These are phyloP conservation scores for Saccharomycopsis phalli DNA, from an alignment of 1,139 yeast genomes.

Conservation along the genomic window DNA sequence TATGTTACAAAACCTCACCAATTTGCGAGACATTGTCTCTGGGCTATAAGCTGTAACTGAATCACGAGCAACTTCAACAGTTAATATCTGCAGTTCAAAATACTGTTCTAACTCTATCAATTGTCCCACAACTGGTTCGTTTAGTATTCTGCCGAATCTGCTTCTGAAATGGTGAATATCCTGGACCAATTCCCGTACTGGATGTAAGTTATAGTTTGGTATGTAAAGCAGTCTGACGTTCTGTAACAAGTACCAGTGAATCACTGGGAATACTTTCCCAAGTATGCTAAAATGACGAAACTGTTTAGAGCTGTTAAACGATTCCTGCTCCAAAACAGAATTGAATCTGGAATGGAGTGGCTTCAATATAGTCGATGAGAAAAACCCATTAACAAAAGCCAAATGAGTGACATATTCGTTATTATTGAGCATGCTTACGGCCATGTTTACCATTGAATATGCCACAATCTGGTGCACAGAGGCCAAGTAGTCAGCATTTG, in stretches of 20 bases:
- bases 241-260: constrained; percentile 3
- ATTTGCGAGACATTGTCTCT: neutral
- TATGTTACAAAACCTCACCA: constrained; percentile 6
- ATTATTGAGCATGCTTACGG: neutral
- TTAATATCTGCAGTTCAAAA: constrained; percentile 4
- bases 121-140: neutral
- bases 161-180: constrained; percentile 6
- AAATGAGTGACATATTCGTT: constrained; percentile 1
- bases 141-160: neutral
- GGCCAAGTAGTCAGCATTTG: neutral
- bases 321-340: neutral
- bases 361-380: constrained; percentile 6
- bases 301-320: neutral
- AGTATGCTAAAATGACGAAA: neutral
- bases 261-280: constrained; percentile 5
- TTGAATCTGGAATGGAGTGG: constrained; percentile 3
- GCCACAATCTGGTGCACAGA: constrained; percentile 9
- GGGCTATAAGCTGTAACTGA: constrained; percentile 7
- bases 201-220: constrained; percentile 1
- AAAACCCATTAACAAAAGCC: constrained; percentile 9
- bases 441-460: constrained; percentile 12
- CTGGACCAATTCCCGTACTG: constrained; percentile 5
- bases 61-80: constrained; percentile 2
- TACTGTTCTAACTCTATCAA: constrained; percentile 4
- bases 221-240: constrained; percentile 1